Evolutionary conservation across 2,329 filamentous ascomycete species (phyloP).

Genomic region (Cladophialophora bantiana): DNA sequence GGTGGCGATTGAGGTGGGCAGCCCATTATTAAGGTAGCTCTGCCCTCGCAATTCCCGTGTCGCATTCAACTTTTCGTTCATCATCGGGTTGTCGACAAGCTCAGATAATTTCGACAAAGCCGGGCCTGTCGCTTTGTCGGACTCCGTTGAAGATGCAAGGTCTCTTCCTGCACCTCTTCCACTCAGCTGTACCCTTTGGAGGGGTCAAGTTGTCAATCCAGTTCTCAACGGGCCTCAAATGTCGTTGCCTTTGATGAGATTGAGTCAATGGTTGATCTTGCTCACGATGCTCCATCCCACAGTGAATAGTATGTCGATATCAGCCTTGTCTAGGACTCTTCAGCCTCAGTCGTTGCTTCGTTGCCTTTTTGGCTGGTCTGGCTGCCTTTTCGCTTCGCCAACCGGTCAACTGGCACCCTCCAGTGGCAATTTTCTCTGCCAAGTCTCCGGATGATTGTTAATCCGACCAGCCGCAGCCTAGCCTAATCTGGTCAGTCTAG

Average conservation of each 20-base stretch:
- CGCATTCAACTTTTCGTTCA: background rate
- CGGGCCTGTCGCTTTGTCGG: background rate
- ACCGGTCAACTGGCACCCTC: background rate
- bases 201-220: background rate
- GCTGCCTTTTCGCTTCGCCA: background rate
- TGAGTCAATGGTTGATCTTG: background rate
- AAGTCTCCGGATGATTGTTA: background rate
- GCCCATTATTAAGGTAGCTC: background rate
- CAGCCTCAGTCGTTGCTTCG: background rate
- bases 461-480: background rate
- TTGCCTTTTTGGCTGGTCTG: background rate
- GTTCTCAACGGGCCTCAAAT: background rate
- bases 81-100: background rate
- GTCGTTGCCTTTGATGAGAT: background rate
- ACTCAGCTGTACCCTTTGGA: background rate
- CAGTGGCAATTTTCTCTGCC: background rate
- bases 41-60: background rate
- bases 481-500: background rate
- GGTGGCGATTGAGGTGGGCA: too few relatives aligned
- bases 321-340: background rate
- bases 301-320: background rate
- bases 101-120: background rate
- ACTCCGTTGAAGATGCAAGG: background rate
- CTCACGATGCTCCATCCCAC: background rate
- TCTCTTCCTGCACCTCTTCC: background rate